Base-by-base conservation (phyloP, 495 filamentous ascomycete genomes). In the Hypoxylon lienhwacheense region DNA sequence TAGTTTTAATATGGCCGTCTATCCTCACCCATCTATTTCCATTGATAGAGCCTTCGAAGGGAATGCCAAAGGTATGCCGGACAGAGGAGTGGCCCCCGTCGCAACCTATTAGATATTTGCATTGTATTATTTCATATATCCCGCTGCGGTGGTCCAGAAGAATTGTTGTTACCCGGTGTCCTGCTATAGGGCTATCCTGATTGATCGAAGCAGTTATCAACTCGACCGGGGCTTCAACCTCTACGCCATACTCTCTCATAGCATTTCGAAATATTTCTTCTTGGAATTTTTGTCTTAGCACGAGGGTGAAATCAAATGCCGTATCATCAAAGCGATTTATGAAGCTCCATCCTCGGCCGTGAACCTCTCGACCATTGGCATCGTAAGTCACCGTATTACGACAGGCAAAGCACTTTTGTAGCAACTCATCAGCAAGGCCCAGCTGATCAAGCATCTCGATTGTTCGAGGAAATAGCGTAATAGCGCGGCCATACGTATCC, bases 391-490 rank as follows among this genome's bases (percentile, higher is more conserved):
- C 72, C 0, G 71, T 77, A 11, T 70, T 59, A 12, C 72, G 62
- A 36, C 73, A 77, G n/a, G 76, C 73, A 55, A 81, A 81, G 24
- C 77, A 80, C 33, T 75, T 58, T 61, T 81, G 78, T 1, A 72
- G 39, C 12, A 73, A 51, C 15, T 54, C 45, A 35, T 70, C 55
- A 2, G 63, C 66, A 21, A 66, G 58, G 24, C 70, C 66, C 19
- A 77, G 67, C 11, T 74, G 74, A 43, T 72, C 70, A 8, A 78
- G 64, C 12, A 79, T 70, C 56, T 79, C 76, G 32, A 70, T 56
- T 0, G 72, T 74, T 5, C 74, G 66, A 26, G 75, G 66, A 32
- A 76, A 76, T 0, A 77, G 53, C 0, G 71, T 66, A 16, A 77
- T 61, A 33, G 77, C 76, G 2, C 72, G 67, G 44, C 72, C 73